Evolutionary conservation across 2,329 filamentous ascomycete species (phyloP), one percentile per base, ranked within the genome.

Genomic region (Fusarium coicis): DNA sequence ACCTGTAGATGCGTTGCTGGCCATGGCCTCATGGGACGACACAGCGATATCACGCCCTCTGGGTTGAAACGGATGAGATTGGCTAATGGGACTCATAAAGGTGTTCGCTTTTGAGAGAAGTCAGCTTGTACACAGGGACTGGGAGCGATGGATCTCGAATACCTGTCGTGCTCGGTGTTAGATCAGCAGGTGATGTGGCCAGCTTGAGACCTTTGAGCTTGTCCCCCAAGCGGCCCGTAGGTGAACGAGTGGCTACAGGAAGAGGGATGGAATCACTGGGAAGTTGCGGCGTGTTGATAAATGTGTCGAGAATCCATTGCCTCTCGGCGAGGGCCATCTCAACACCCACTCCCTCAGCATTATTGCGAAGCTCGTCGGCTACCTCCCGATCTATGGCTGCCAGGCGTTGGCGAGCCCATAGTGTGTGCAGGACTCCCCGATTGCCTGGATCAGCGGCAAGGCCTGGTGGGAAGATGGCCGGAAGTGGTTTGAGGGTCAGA

Each of bases 361-460:
- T 97, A 71, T 87, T 85, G 75, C 87, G 88, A 79, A 92, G 88
- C 84, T 97, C 95, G 12, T 85, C 84, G 15, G 88, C 89, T 75
- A 97, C 96, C 84, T 97, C 95, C 65, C 87, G 87, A 57, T 94
- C 90, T 53, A 97, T 84, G 70, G 93, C 91, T 37, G 90, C 89
- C 28, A 97, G 84, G 46, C 95, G 87, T 81, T 93, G 92, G 85
- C 95, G 95, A 23, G 93, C 95, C 94, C 95, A 98, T 65, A 96
- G 90, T 4, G 94, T 97, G 79, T 97, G 95, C 67, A 97, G 83
- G 4, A 97, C 93, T 4, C 95, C 95, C 71, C 93, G 93, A 76
- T 91, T 91, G 11, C 93, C 93, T 1, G 91, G 89, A 28, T 89
- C 92, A 7, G 88, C 87, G 4, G 93, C 92, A 30, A 97, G 85